These are phyloP conservation scores for Zygnema cylindricum DNA, from an alignment of 139 green algal genomes.

Conservation along the genomic window DNA sequence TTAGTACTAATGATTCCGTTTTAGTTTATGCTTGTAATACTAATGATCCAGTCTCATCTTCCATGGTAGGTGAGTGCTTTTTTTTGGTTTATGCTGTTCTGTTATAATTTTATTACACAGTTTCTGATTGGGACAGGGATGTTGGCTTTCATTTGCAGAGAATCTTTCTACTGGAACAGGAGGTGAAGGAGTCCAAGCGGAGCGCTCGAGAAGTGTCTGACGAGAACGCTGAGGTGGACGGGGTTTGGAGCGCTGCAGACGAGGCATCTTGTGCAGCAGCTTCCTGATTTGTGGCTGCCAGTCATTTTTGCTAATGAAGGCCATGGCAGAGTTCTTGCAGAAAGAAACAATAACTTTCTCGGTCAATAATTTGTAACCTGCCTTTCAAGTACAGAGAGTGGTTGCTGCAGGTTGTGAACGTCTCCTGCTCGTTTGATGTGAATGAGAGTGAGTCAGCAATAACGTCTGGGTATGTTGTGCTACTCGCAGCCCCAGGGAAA, in stretches of 20 bases:
- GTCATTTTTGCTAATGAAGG: neutral
- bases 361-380: neutral
- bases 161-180: conserved; percentile 30
- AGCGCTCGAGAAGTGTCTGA: conserved; percentile 25
- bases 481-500: neutral
- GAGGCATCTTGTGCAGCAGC: conserved; percentile 25
- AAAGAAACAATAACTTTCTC: neutral
- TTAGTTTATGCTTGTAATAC: too few relatives aligned
- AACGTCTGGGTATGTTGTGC: neutral
- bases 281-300: neutral
- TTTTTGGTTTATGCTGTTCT: too few relatives aligned
- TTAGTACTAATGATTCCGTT: too few relatives aligned
- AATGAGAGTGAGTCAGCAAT: neutral
- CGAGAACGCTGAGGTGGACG: conserved; percentile 22
- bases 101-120: too few relatives aligned
- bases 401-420: neutral
- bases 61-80: too few relatives aligned
- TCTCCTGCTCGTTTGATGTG: neutral
- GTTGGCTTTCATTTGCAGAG: too few relatives aligned
- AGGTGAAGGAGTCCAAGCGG: conserved; percentile 37
- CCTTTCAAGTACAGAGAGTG: neutral
- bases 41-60: too few relatives aligned
- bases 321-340: neutral
- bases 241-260: conserved; percentile 11
- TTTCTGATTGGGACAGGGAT: too few relatives aligned